Percentiles rank a stretch among this genome's conserved stretches.
Conservation (phyloP, 1,139 yeast species). For the Torulaspora globosa region DNA sequence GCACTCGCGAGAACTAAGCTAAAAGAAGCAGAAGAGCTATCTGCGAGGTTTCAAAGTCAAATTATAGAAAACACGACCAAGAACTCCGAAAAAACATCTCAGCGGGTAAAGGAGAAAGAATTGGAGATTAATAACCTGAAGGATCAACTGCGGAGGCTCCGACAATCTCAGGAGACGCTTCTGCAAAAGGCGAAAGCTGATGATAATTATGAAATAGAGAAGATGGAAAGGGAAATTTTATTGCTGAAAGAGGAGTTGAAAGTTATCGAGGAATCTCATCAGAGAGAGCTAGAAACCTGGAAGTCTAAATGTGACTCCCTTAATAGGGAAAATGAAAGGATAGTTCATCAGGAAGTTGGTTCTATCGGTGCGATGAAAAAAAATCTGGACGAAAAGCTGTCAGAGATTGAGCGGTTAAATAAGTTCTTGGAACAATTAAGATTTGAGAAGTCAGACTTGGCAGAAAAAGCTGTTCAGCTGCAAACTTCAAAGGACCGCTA, state of each 20-base stretch:
- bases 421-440: slow-evolving; percentile 16
- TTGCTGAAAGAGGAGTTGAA: slow-evolving; percentile 24
- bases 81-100: slow-evolving; percentile 19
- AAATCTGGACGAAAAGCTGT: slow-evolving; percentile 12
- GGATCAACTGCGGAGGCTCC: slow-evolving; percentile 17
- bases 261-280: slow-evolving; percentile 24
- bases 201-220: slow-evolving; percentile 30
- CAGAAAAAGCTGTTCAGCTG: slow-evolving; percentile 16
- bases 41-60: slow-evolving; percentile 20
- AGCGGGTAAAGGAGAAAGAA: slow-evolving; percentile 26
- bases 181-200: slow-evolving; percentile 28
- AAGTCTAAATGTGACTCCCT: slow-evolving; percentile 25
- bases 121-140: slow-evolving; percentile 24
- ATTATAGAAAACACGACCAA: slow-evolving; percentile 19
- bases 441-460: slow-evolving; percentile 14
- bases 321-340: slow-evolving; percentile 22
- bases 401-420: slow-evolving; percentile 17
- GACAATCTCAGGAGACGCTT: slow-evolving; percentile 17
- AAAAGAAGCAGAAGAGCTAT: slow-evolving; percentile 7
- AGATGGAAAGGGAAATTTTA: slow-evolving; percentile 20
- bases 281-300: slow-evolving; percentile 17
- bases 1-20: slow-evolving; percentile 9
- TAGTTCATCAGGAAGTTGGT: slow-evolving; percentile 13
- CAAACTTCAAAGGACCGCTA: slow-evolving; percentile 26
- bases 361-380: slow-evolving; percentile 11